Evolutionary conservation across 192 early-diverging fungal species (phyloP), one percentile per base, ranked within the genome.

Genomic region (Backusella sp.): DNA sequence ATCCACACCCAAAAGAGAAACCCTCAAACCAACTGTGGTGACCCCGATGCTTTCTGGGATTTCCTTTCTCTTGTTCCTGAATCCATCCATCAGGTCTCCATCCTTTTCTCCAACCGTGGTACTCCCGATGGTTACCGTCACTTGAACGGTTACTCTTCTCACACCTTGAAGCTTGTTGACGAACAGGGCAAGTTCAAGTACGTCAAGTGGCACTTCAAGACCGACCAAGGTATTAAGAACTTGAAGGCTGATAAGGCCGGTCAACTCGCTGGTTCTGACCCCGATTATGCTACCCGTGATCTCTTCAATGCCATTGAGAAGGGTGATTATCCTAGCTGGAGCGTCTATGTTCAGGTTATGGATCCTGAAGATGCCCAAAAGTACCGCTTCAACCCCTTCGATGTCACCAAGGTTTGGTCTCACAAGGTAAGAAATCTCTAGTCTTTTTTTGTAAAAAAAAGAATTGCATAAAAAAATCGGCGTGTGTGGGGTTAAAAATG

Each of bases 161-260:
- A 96, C 81, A 87, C 93, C 30, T 85, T 93, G 70, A 91, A 91
- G 76, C 83, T 94, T 32, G 91, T 96, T 68, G 86, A 90, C 77
- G 84, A 82, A 42, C 76, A 91, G 35, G 94, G 93, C 42, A 81
- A 89, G 39, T 86, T 83, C 82, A 82, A 84, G 36, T 93, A 93
- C 67, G 93, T 93, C 86, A 96, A 96, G 86, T 94, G 92, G 90
- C 94, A 96, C 85, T 94, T 90, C 85, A 91, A 88, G 77, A 91
- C 93, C 68, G 85, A 92, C 77, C 90, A 91, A 77, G 95, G 95
- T 36, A 87, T 91, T 84, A 91, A 94, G 86, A 92, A 90, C 87
- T 77, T 91, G 30, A 79, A 80, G 28, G 86, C 82, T 42, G 89
- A 87, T 65, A 88, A 94, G 70, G 93, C 92, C 49, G 80, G 73